Conservation (phyloP, 2,329 filamentous ascomycete genomes). For the Sporothrix dimorphospora region DNA sequence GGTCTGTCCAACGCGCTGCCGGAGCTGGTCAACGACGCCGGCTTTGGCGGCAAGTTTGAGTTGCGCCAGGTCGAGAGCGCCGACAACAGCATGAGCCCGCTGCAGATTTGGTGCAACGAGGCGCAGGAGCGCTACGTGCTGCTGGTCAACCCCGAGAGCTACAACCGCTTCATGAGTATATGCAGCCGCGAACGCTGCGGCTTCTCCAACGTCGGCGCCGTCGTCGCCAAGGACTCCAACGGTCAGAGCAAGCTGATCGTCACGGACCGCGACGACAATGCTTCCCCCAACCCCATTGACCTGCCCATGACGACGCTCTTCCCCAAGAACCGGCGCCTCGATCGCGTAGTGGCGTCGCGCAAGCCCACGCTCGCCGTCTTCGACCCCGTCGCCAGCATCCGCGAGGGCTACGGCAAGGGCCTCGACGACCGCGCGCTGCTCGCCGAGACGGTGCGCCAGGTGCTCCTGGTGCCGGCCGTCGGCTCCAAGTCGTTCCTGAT, state of each 20-base stretch:
- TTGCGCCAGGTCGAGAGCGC: constrained; percentile 91
- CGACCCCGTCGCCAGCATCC: constrained; percentile 67
- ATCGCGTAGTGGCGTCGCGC: constrained; percentile 71
- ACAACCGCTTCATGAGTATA: constrained; percentile 74
- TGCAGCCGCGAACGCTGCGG: constrained; percentile 84
- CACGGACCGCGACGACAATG: constrained; percentile 75
- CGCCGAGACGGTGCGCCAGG: constrained; percentile 72
- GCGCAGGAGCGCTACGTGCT: constrained; percentile 96
- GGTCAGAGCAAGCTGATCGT: constrained; percentile 76
- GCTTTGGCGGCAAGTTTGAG: constrained; percentile 88
- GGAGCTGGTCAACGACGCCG: constrained; percentile 89
- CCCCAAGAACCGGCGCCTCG: constrained; percentile 82
- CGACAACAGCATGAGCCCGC: constrained; percentile 87
- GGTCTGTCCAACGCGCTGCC: constrained; percentile 77
- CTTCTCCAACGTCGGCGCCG: constrained; percentile 87
- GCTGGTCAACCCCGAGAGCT: constrained; percentile 76
- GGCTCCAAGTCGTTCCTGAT: constrained; percentile 98
- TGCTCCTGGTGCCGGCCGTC: constrained; percentile 83
- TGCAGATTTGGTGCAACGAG: constrained; percentile 98
- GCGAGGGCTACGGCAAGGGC: constrained; percentile 62
- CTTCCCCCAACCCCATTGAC: constrained; percentile 80
- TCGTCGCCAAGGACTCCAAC: constrained; percentile 62
- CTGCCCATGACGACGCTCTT: constrained; percentile 88
- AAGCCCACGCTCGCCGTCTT: constrained; percentile 71
- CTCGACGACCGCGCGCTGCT: constrained; percentile 57